Conservation (phyloP, 148 eudicot genomes). For the Rhododendron simsii region DNA sequence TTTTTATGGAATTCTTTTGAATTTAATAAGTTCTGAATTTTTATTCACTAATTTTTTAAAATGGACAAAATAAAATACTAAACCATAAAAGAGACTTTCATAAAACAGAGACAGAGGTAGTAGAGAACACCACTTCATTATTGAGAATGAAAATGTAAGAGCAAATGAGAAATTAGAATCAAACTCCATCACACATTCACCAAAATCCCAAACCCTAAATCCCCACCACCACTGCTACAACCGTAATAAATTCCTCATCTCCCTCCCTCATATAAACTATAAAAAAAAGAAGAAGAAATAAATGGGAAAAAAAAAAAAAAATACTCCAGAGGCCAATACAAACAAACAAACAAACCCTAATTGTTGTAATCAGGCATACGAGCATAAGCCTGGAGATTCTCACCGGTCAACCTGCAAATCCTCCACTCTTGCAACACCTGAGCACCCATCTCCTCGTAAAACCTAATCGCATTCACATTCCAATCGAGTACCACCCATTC, state of each 20-base stretch:
- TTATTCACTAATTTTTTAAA: background rate
- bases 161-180: background rate
- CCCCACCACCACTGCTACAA: background rate
- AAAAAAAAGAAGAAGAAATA: background rate
- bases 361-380: background rate
- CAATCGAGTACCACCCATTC: constrained; percentile 90
- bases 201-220: background rate
- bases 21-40: too few species aligned
- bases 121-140: too few species aligned
- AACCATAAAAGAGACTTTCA: background rate
- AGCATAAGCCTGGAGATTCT: constrained; percentile 49
- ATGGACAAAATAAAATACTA: too few species aligned
- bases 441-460: constrained; percentile 82
- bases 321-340: background rate
- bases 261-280: background rate
- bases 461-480: constrained; percentile 74
- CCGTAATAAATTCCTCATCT: too few species aligned
- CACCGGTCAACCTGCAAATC: constrained; percentile 69
- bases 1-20: too few species aligned
- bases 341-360: background rate
- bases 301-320: background rate
- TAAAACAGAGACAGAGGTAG: background rate
- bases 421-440: constrained; percentile 67
- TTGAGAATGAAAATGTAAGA: background rate
- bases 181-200: background rate